Percentiles rank a stretch among this genome's conserved stretches.
Evolutionary conservation across 1,284 basidiomycete genomes (phyloP).

Genomic region (Erythrobasidium hasegawianum): DNA sequence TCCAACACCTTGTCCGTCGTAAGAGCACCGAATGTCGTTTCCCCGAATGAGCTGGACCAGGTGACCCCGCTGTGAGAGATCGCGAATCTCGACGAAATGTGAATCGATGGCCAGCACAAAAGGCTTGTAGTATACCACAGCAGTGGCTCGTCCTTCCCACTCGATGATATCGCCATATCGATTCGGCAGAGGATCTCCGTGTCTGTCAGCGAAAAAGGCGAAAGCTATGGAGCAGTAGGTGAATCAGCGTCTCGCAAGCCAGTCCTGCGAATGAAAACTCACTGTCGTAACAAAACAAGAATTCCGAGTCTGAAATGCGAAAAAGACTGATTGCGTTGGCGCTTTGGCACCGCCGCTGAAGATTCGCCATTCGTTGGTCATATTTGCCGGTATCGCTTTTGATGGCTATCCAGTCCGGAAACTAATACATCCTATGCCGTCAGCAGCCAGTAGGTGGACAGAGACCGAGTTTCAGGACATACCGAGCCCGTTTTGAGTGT

Average conservation of each 20-base stretch:
- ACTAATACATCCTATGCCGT: slow-evolving; percentile 7
- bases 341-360: slow-evolving; percentile 62
- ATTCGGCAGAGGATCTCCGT: slow-evolving; percentile 64
- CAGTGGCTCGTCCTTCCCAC: slow-evolving; percentile 89
- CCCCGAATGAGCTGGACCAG: slow-evolving; percentile 84
- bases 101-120: slow-evolving; percentile 86
- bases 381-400: slow-evolving; percentile 23
- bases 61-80: slow-evolving; percentile 69
- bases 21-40: slow-evolving; percentile 75
- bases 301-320: slow-evolving; percentile 65
- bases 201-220: slow-evolving; percentile 81
- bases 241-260: not conserved
- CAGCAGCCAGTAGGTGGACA: too few species aligned
- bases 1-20: slow-evolving; percentile 33
- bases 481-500: slow-evolving; percentile 37
- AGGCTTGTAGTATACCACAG: slow-evolving; percentile 79
- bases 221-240: slow-evolving; percentile 61
- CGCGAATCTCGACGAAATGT: slow-evolving; percentile 87
- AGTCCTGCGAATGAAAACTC: slow-evolving; percentile 41
- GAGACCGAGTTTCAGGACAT: not conserved
- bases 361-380: slow-evolving; percentile 16
- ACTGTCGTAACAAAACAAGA: slow-evolving; percentile 90
- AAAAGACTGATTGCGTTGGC: slow-evolving; percentile 84
- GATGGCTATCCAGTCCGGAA: slow-evolving; percentile 35
- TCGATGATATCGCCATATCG: slow-evolving; percentile 72